Base-by-base conservation (phyloP, 2,329 filamentous ascomycete genomes). In the Magnaporthiopsis rhizophila region DNA sequence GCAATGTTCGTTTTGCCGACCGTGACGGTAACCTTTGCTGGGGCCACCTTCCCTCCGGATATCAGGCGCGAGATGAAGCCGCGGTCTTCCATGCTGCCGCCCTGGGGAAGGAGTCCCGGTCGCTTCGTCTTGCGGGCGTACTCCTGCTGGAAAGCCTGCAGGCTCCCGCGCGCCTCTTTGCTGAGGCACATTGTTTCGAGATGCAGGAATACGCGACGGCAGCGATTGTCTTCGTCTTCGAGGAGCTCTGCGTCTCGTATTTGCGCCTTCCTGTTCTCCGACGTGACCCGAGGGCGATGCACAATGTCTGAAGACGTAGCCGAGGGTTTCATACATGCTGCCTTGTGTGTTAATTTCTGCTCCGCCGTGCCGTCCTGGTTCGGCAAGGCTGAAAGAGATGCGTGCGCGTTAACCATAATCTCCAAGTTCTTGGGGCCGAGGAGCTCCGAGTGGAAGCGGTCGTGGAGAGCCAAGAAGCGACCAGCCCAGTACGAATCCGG, bases 401-500 rank as follows among this genome's bases (percentile, higher is more conserved):
- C 68, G 53, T 72, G 67, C 2, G 68, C 71, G 4, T 63, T 58
- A 15, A 71, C 65, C 5, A 74, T 65, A 1, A 63, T 67, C 2
- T 64, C 56, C 6, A 75, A 62, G 61, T 72, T 75, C 9, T 68
- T 66, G 0, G 70, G 66, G 5, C 71, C 65, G 28, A 81, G 71
- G 30, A 71, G 68, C 68, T 81, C 79, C 62, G 74, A 77, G 63
- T 76, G 76, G 67, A 81, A 78, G 21, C 78, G 79, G 71, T 87
- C 85, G 59, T 81, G 77, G 0, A 87, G 72, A 2, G 81, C 74
- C 59, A 79, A 74, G 70, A 87, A 86, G 45, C 86, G 82, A 18
- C 86, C 86, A 13, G 79, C 76, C 86, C 86, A 89, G 71, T 86
- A 87, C 2, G 75, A 72, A 2, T 78, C 77, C 21, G 77, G 72